Evolutionary conservation across 352 stramenopile genomes (phyloP).

Genomic region (Pythium diclinum): DNA sequence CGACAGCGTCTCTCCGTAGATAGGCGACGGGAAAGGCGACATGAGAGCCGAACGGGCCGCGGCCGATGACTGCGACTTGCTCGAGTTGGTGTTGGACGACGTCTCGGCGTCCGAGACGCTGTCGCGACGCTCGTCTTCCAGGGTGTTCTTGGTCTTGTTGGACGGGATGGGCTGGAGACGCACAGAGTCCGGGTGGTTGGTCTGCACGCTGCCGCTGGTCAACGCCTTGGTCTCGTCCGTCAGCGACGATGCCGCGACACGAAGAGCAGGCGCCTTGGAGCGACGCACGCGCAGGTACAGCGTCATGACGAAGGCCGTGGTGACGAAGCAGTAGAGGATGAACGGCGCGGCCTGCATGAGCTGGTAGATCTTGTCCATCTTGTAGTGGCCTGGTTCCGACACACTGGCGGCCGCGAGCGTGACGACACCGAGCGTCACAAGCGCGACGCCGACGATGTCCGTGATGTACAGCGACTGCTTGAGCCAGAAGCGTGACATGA

Average conservation of each 20-base stretch:
- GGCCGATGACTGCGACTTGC: not conserved
- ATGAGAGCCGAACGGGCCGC: slow-evolving; percentile 47
- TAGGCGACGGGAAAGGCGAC: slow-evolving; percentile 61
- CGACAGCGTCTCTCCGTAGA: slow-evolving; percentile 27
- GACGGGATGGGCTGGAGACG: slow-evolving; percentile 17
- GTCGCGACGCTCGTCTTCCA: not conserved
- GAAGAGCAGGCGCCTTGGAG: slow-evolving; percentile 74
- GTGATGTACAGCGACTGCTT: slow-evolving; percentile 86
- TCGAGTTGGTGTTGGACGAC: slow-evolving; percentile 3
- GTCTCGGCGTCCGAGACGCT: not conserved
- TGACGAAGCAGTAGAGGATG: slow-evolving; percentile 80
- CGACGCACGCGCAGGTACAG: slow-evolving; percentile 77
- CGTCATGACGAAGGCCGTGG: slow-evolving; percentile 79
- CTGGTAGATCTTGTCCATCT: slow-evolving; percentile 85
- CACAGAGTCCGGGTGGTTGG: slow-evolving; percentile 12
- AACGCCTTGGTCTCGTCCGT: slow-evolving; percentile 40
- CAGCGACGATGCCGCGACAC: slow-evolving; percentile 38
- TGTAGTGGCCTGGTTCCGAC: slow-evolving; percentile 71
- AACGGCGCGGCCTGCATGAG: slow-evolving; percentile 80
- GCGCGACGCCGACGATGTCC: slow-evolving; percentile 67
- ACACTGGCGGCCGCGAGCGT: slow-evolving; percentile 72
- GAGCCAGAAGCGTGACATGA: slow-evolving; percentile 86
- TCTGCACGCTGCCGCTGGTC: not conserved
- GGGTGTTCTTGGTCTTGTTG: slow-evolving; percentile 4
- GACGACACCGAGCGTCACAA: slow-evolving; percentile 78